Percentiles rank a stretch among this genome's conserved stretches.
These are phyloP conservation scores for Polymyxa betae DNA, from an alignment of 208 protist species.

Conservation along the genomic window DNA sequence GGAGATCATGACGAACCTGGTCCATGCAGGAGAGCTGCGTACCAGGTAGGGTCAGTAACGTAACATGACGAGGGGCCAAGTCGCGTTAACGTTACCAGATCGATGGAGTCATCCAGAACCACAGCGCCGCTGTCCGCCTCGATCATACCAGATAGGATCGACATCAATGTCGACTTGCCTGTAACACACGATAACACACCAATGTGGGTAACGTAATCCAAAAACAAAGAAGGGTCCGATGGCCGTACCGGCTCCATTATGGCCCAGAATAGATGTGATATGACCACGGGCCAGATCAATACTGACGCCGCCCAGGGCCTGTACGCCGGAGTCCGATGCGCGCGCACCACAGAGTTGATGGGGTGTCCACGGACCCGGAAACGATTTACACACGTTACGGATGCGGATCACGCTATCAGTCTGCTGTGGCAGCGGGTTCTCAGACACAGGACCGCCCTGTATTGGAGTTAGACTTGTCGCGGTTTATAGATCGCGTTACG, in stretches of 20 bases:
- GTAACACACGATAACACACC: not conserved
- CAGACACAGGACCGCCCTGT: not conserved
- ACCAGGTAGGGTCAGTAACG: not conserved
- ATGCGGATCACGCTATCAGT: conserved; percentile 10
- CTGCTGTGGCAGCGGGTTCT: not conserved
- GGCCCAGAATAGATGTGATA: not conserved
- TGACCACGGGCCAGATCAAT: not conserved
- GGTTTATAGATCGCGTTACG: too few relatives aligned
- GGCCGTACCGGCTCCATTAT: conserved; percentile 7
- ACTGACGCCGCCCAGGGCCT: not conserved
- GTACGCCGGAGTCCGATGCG: not conserved
- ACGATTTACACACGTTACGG: not conserved
- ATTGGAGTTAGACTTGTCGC: too few relatives aligned
- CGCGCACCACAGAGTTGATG: not conserved
- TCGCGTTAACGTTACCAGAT: not conserved
- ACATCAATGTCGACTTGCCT: conserved; percentile 20
- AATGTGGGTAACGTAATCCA: not conserved
- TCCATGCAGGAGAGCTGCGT: not conserved
- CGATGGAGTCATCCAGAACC: not conserved
- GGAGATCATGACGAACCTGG: not conserved
- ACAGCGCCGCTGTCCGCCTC: not conserved
- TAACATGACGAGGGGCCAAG: not conserved
- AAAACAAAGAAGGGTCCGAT: not conserved
- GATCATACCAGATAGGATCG: not conserved
- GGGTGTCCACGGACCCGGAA: not conserved